These are phyloP conservation scores for Aspergillus affinis DNA, from an alignment of 495 filamentous ascomycete species.

Conservation along the genomic window DNA sequence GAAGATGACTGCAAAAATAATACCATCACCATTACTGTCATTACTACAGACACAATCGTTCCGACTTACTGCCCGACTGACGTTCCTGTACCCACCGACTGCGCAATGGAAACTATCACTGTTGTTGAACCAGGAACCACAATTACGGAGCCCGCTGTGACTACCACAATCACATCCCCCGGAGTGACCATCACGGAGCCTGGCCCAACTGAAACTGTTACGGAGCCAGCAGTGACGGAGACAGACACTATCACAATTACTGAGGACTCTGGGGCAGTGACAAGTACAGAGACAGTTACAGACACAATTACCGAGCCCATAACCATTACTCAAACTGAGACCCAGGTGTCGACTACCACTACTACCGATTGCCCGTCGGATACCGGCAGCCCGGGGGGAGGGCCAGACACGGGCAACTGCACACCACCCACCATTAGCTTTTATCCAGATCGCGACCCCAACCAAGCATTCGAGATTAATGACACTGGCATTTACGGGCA, in stretches of 20 bases:
- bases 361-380: background rate
- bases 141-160: too few relatives aligned
- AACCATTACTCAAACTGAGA: too few relatives aligned
- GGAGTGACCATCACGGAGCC: too few relatives aligned
- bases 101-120: too few relatives aligned
- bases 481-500: slow-evolving; percentile 57
- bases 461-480: slow-evolving; percentile 50
- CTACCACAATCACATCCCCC: too few relatives aligned
- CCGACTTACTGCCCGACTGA: too few relatives aligned
- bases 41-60: too few relatives aligned
- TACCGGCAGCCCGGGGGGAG: background rate
- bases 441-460: slow-evolving; percentile 52
- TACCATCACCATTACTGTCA: slow-evolving; percentile 5
- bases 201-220: slow-evolving; percentile 1
- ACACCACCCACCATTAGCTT: slow-evolving; percentile 50
- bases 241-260: slow-evolving; percentile 5
- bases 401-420: slow-evolving; percentile 36
- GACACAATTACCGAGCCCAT: slow-evolving; percentile 1
- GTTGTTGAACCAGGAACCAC: too few relatives aligned
- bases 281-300: background rate
- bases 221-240: background rate
- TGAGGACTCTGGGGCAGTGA: background rate
- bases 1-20: background rate
- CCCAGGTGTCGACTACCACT: too few relatives aligned
- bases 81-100: too few relatives aligned